phyloP scores from a whole-genome alignment of 176 grass and related monocot species.

The maize (Zea mays) region Zm-B73-REFERENCE-NAM-5.0 NC_050100.1:59240501-59241000 shows the following conservation, averaged over 20 bases:
- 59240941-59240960: conserved; percentile 93
- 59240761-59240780: conserved; percentile 15
- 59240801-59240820: conserved; percentile 32
- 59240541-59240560: conserved; percentile 4
- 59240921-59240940: conserved; percentile 57
- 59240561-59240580: conserved; percentile 17
- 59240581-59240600: not conserved
- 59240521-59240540: not conserved
- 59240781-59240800: conserved; percentile 20
- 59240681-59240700: conserved; percentile 14
- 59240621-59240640: conserved; percentile 10
- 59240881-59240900: conserved; percentile 87
- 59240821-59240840: conserved; percentile 79
- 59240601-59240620: not conserved
- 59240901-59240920: conserved; percentile 81
- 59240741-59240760: conserved; percentile 20
- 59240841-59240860: conserved; percentile 95
- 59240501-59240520: conserved; percentile 34
- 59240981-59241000: not conserved
- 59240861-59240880: conserved; percentile 81
- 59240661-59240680: not conserved
- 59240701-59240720: not conserved
- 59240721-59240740: conserved; percentile 4
- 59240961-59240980: conserved; percentile 24
- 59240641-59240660: not conserved